Base-by-base conservation (phyloP, 2,329 filamentous ascomycete species). In the Neopestalotiopsis rosae region DNA sequence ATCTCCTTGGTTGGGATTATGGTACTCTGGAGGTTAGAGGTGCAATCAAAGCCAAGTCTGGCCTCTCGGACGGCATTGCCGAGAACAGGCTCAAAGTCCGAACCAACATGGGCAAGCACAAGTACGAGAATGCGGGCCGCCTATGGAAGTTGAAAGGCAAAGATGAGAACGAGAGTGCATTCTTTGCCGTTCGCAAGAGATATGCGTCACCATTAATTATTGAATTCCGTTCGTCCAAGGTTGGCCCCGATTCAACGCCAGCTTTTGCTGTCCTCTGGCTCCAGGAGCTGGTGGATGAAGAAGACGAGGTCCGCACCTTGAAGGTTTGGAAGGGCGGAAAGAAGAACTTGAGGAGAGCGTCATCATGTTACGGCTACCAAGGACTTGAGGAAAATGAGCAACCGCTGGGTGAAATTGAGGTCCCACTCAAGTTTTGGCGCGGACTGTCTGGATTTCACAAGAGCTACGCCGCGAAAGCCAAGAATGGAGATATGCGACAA, bases 241-340 rank as follows among this genome's bases (percentile, higher is more conserved):
- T 87, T 64, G 74, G 88, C 45, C 76, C 81, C 0, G 88, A 91
- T 65, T 86, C 85, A 68, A 89, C 87, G 0, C 81, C 85, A 1
- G 91, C 89, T 0, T 91, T 92, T 73, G 85, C 86, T 6, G 84
- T 92, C 2, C 80, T 92, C 1, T 93, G 91, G 91, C 83, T 93
- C 20, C 88, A 89, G 71, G 88, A 93, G n/a, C 82, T 94, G 0
- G 81, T 85, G 0, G 92, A 94, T 68, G 91, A 93, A 69, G 88
- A 92, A 73, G 85, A 90, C 66, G 81, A 84, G 58, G 88, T 85
- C 0, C 73, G 92, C 9, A 84, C 83, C 4, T 75, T 94, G 3
- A 80, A 88, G 5, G 86, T 94, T 2, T 94, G 90, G 89, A 90
- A 89, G 75, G 90, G 91, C 30, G 86, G 91, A 72, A 82, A 90